Evolutionary conservation across 306 rosid species (phyloP).

Genomic region (Casuarina cunninghamiana): DNA sequence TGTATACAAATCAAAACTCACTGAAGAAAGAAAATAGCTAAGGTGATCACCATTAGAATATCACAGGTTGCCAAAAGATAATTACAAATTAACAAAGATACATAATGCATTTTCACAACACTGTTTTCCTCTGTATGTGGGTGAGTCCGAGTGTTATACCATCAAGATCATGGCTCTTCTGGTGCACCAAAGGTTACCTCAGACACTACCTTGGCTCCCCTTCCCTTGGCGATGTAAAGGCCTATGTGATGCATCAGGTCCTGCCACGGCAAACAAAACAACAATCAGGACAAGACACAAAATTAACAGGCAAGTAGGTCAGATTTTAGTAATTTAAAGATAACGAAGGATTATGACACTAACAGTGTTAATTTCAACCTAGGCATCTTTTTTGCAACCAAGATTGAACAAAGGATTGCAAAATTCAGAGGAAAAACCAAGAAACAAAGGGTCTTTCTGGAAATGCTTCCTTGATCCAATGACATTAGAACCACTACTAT

Average conservation of each 20-base stretch:
- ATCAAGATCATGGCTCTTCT: background rate
- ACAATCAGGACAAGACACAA: background rate
- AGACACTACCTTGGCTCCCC: slow-evolving; percentile 85
- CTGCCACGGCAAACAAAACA: slow-evolving; percentile 34
- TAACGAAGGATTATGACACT: background rate
- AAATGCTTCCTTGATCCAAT: background rate
- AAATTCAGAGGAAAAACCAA: background rate
- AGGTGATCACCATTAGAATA: background rate
- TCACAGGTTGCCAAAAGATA: slow-evolving; percentile 4
- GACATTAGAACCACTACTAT: background rate
- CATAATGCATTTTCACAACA: background rate
- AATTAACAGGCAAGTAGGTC: background rate
- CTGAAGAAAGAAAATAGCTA: background rate
- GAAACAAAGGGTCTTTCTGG: background rate
- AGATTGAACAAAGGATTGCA: background rate
- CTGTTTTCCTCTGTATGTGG: background rate
- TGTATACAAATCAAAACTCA: background rate
- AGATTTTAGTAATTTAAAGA: background rate
- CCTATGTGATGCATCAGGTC: slow-evolving; percentile 86
- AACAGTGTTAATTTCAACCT: background rate
- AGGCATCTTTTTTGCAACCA: background rate
- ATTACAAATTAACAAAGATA: background rate
- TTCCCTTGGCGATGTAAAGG: slow-evolving; percentile 76
- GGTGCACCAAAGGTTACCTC: slow-evolving; percentile 55
- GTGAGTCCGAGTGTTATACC: background rate